phyloP scores from a whole-genome alignment of 352 stramenopile species.

The Phytophthora macrochlamydospora region DNA sequence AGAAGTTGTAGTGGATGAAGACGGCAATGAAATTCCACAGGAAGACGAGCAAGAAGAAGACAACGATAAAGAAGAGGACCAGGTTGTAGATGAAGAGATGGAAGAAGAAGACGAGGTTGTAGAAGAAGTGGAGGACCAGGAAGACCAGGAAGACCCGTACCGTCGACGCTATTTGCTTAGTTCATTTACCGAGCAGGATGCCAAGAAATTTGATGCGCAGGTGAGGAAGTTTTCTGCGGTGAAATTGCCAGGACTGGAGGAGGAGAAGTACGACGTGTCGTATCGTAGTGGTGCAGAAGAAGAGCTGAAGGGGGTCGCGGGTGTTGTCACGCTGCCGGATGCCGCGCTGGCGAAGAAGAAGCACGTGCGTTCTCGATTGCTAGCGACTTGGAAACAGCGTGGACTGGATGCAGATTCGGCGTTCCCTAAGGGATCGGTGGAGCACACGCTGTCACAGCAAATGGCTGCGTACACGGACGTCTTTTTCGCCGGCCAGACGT shows the following conservation, averaged over 20 bases:
- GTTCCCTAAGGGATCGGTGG: conserved; percentile 43
- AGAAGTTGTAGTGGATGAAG: too few relatives aligned
- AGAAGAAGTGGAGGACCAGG: conserved; percentile 17
- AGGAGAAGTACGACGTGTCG: conserved; percentile 41
- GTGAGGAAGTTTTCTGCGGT: conserved; percentile 45
- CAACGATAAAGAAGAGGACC: conserved; percentile 20
- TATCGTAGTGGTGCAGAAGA: conserved; percentile 32
- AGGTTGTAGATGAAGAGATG: conserved; percentile 15
- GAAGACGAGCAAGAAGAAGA: conserved; percentile 34
- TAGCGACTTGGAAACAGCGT: conserved; percentile 52
- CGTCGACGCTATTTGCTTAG: conserved; percentile 63
- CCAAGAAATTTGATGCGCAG: conserved; percentile 40
- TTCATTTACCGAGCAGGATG: conserved; percentile 52
- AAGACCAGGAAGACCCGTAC: conserved; percentile 59
- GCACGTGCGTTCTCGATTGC: conserved; percentile 58
- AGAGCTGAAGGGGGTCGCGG: conserved; percentile 9
- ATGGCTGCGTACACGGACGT: conserved; percentile 67
- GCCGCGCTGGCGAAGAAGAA: conserved; percentile 29
- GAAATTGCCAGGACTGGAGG: conserved; percentile 22
- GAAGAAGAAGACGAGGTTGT: conserved; percentile 27
- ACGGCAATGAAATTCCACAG: too few relatives aligned
- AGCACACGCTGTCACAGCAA: conserved; percentile 58
- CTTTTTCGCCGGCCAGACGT: conserved; percentile 73
- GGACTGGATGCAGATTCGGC: conserved; percentile 37
- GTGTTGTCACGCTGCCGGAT: conserved; percentile 23